A percentile compares a stretch with the other conserved stretches of the same genome.
Conservation (phyloP, 2,329 filamentous ascomycete species). For the Periconia digitata region DNA sequence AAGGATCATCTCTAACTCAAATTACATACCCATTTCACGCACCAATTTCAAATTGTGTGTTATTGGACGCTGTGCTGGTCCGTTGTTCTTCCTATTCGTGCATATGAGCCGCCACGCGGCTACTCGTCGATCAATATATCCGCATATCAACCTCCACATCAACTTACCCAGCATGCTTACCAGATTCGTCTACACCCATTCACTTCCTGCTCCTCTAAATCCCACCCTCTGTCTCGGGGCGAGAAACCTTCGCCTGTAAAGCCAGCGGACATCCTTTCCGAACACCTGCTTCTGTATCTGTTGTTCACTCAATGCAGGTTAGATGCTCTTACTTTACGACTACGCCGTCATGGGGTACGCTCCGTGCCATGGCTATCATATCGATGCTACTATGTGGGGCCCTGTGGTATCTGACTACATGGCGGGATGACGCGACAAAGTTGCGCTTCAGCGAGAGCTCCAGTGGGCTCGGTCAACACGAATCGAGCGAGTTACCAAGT, state of each 20-base stretch:
- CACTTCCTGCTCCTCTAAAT: too few relatives aligned
- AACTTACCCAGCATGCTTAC: slow-evolving; percentile 2
- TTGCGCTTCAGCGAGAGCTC: neutral
- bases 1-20: too few relatives aligned
- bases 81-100: slow-evolving; percentile 3
- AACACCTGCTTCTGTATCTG: neutral
- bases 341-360: slow-evolving; percentile 14
- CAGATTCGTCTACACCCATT: slow-evolving; percentile 12
- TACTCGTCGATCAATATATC: slow-evolving; percentile 6
- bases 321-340: neutral
- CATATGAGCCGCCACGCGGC: slow-evolving; percentile 3
- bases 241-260: too few relatives aligned
- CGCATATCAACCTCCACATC: neutral
- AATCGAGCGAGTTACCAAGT: neutral
- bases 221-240: too few relatives aligned
- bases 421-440: slow-evolving; percentile 1
- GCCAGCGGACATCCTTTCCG: too few relatives aligned
- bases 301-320: slow-evolving; percentile 6
- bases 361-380: slow-evolving; percentile 14
- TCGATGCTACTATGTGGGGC: slow-evolving; percentile 12
- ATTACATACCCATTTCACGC: too few relatives aligned
- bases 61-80: too few relatives aligned
- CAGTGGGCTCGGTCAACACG: neutral
- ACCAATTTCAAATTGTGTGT: too few relatives aligned
- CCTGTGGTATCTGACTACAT: slow-evolving; percentile 13